Evolutionary conservation across 2,329 filamentous ascomycete species (phyloP), one percentile per base, ranked within the genome.

Genomic region (Cephalotrichum gorgonifer): DNA sequence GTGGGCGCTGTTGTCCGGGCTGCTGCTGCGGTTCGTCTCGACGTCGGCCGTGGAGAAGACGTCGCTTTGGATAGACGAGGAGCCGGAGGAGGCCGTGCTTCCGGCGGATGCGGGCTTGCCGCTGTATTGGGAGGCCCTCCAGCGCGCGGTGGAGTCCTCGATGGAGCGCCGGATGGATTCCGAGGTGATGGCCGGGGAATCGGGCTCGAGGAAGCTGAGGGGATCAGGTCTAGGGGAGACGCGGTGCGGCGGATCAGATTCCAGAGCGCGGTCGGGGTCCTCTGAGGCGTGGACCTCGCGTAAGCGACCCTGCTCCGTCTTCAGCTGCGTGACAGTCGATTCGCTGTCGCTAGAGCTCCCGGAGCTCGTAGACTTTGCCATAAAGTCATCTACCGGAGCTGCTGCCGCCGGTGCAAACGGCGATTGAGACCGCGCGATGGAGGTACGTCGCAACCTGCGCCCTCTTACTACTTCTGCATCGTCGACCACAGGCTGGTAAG

Each of bases 201-300:
- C 79, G 45, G 71, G 69, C 58, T 81, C 78, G 51, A 81, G 70
- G 58, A 78, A 81, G 55, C 73, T 73, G 38, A 81, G 64, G 22
- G 65, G 67, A 50, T 68, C 62, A 55, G 30, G 52, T 47, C n/a
- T 53, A 46, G 22, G 23, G 41, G 47, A 26, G 42, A 23, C 35
- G 7, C 47, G 26, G 26, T 11, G 9, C 27, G 47, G 41, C n/a
- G 22, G 45, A 6, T 31, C 15, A 6, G 30, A 8, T 22, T 28
- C n/a, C n/a, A n/a, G n/a, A n/a, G n/a, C n/a, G n/a, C n/a, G n/a
- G n/a, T n/a, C n/a, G n/a, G n/a, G n/a, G 44, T 15, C 17, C 25
- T 33, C 17, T 6, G 30, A n/a, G 4, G 26, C 11, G 23, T 27
- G 20, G 17, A 35, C 28, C 44, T 46, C 44, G 17, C 20, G 17